These are phyloP conservation scores for Alternaria sp. DNA, from an alignment of 2,329 filamentous ascomycete species.

Conservation along the genomic window DNA sequence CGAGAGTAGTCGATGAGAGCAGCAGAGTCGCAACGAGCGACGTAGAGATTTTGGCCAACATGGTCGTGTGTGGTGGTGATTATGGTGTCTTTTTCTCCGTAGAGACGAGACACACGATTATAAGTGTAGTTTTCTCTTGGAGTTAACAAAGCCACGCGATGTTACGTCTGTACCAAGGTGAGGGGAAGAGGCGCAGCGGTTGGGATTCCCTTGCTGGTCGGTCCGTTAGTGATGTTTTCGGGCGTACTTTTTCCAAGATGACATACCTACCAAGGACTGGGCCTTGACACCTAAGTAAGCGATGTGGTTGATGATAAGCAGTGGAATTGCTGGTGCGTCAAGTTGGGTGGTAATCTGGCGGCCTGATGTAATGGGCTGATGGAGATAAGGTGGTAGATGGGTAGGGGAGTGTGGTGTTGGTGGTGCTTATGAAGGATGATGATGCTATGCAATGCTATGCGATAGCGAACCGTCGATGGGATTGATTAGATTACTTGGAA, in stretches of 20 bases:
- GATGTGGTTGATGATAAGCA: not conserved
- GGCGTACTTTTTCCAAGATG: not conserved
- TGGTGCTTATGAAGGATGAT: not conserved
- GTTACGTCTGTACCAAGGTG: not conserved
- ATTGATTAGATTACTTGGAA: not conserved
- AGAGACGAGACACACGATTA: not conserved
- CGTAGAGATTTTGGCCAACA: constrained; percentile 20
- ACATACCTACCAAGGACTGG: not conserved
- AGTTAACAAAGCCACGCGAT: not conserved
- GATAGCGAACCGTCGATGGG: not conserved
- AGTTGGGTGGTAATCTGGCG: not conserved
- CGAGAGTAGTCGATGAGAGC: constrained; percentile 10
- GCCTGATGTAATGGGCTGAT: not conserved
- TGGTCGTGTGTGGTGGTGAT: constrained; percentile 8
- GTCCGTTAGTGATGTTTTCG: constrained; percentile 1
- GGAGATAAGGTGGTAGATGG: not conserved
- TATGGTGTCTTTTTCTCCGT: not conserved
- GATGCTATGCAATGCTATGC: not conserved
- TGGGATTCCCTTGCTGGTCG: not conserved
- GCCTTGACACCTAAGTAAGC: not conserved
- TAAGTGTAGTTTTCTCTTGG: not conserved
- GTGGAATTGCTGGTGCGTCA: not conserved
- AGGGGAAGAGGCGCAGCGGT: not conserved
- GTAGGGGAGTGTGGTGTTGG: not conserved
- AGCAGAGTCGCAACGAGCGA: constrained; percentile 17